Conservation (phyloP, 495 filamentous ascomycete genomes). For the Neurospora cerealis region DNA sequence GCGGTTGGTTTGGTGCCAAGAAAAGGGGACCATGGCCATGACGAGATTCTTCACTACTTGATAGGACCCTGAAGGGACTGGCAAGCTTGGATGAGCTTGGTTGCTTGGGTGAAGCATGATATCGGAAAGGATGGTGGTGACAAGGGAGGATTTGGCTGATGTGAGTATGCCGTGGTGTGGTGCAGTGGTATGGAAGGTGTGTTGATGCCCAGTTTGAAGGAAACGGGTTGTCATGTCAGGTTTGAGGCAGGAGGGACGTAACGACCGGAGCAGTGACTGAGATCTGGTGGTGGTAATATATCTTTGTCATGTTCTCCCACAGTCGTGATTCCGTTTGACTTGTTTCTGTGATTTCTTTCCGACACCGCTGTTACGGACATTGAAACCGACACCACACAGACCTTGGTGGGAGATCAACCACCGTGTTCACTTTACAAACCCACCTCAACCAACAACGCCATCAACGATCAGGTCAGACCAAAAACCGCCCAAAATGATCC, state of each 20-base stretch:
- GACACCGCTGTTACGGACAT: not conserved
- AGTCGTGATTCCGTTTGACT: not conserved
- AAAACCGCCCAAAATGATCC: constrained; percentile 21
- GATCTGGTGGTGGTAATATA: not conserved
- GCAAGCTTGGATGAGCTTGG: not conserved
- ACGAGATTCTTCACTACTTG: not conserved
- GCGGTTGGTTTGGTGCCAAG: not conserved
- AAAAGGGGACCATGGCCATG: not conserved
- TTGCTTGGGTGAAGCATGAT: not conserved
- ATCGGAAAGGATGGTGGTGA: not conserved
- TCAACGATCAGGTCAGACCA: not conserved
- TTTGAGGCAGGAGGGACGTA: too few species aligned
- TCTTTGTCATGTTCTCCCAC: not conserved
- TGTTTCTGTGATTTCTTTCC: not conserved
- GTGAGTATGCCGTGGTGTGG: not conserved
- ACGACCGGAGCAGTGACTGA: not conserved
- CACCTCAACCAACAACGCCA: not conserved
- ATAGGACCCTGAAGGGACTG: not conserved
- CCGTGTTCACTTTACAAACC: not conserved
- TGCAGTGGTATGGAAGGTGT: not conserved
- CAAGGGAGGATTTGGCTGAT: not conserved
- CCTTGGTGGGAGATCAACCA: not conserved
- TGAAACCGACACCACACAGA: not conserved
- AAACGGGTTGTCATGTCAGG: not conserved
- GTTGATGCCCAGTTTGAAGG: not conserved